phyloP scores from a whole-genome alignment of 106 monocot genomes.

The Platanthera guangdongensis region DNA sequence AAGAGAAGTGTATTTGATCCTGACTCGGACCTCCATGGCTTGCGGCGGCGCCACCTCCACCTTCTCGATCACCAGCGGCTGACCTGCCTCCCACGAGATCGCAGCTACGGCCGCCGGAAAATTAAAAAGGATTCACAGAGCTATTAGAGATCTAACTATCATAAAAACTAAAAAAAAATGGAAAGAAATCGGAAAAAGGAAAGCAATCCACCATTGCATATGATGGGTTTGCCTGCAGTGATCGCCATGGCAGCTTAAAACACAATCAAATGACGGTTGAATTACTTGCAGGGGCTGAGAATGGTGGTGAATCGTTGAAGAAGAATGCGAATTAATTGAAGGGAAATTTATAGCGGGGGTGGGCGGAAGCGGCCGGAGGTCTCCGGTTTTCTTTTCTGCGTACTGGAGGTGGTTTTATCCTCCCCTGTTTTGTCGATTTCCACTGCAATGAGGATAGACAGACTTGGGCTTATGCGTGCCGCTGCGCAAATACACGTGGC shows the following conservation, averaged over 20 bases:
- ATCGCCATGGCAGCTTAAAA: constrained; percentile 4
- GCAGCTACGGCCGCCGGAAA: constrained; percentile 17
- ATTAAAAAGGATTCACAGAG: neutral
- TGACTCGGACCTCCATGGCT: constrained; percentile 39
- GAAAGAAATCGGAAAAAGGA: neutral
- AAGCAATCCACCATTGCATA: constrained; percentile 18
- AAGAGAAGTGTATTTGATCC: constrained; percentile 48
- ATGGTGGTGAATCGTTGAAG: no score
- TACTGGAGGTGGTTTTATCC: no score
- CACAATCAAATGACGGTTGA: neutral
- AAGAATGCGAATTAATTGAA: no score
- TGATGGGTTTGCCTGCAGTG: constrained; percentile 15
- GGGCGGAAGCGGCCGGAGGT: no score
- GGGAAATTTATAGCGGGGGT: no score
- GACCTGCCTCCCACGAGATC: constrained; percentile 47
- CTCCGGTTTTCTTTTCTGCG: no score
- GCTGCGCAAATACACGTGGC: no score
- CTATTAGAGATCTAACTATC: neutral
- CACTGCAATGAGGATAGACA: no score
- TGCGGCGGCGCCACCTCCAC: constrained; percentile 53
- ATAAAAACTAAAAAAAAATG: neutral
- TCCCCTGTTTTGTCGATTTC: no score
- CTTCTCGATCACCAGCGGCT: constrained; percentile 42
- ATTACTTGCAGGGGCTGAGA: no score
- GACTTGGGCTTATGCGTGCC: no score